Percentiles rank a stretch among this genome's conserved stretches.
Evolutionary conservation across 148 eudicot genomes (phyloP).

Genomic region (Cornus suecica): DNA sequence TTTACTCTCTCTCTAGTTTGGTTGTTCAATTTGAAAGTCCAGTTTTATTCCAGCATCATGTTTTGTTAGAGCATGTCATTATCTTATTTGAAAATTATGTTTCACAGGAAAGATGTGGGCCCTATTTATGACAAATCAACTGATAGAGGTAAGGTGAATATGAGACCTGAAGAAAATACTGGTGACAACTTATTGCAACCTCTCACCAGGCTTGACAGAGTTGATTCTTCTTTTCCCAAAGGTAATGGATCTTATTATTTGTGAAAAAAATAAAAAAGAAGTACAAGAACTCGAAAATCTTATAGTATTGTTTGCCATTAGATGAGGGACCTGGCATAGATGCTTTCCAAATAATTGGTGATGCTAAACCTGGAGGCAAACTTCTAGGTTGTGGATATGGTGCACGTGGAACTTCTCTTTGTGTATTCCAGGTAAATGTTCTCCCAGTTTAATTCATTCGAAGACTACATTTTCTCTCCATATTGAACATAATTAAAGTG

Average conservation of each 20-base stretch:
- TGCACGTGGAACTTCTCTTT: slow-evolving; percentile 85
- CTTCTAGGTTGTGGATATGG: slow-evolving; percentile 90
- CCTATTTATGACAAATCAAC: slow-evolving; percentile 13
- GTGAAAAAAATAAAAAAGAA: no score
- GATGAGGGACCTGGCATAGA: slow-evolving; percentile 88
- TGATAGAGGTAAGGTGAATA: slow-evolving; percentile 17
- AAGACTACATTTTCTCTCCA: background rate
- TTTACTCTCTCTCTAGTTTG: background rate
- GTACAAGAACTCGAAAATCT: background rate
- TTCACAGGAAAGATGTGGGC: slow-evolving; percentile 24
- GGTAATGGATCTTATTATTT: slow-evolving; percentile 25
- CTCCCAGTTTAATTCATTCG: background rate
- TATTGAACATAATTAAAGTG: background rate
- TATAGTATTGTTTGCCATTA: slow-evolving; percentile 19
- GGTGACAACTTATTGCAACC: slow-evolving; percentile 25
- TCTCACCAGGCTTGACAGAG: slow-evolving; percentile 20
- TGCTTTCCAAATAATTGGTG: slow-evolving; percentile 80
- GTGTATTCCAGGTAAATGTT: slow-evolving; percentile 78
- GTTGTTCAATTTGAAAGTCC: background rate
- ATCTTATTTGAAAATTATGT: background rate
- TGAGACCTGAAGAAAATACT: slow-evolving; percentile 25
- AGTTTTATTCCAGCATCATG: background rate
- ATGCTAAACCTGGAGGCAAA: slow-evolving; percentile 74
- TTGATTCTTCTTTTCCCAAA: slow-evolving; percentile 27
- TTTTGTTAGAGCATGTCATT: background rate